These are phyloP conservation scores for Eucalyptus cloeziana DNA, from an alignment of 345 rosid species.

Conservation along the genomic window DNA sequence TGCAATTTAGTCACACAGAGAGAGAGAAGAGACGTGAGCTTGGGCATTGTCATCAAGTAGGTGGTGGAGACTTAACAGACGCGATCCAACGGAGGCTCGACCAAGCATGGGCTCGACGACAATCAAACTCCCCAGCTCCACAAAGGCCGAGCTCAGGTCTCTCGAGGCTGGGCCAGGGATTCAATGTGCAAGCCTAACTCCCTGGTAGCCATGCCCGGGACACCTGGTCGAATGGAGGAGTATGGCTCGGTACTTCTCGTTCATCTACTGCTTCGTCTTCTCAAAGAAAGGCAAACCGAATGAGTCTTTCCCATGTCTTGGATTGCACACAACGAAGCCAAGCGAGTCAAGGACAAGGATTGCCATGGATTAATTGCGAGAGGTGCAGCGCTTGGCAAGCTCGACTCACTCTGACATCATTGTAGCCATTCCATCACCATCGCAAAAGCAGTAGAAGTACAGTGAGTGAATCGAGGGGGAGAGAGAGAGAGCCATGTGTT, in stretches of 20 bases:
- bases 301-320: neutral
- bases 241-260: neutral
- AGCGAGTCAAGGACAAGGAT: neutral
- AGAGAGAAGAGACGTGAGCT: too few species aligned
- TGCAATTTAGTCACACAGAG: too few species aligned
- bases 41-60: too few species aligned
- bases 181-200: neutral
- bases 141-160: neutral
- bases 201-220: neutral
- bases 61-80: too few species aligned
- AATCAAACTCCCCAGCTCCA: neutral
- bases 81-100: too few species aligned
- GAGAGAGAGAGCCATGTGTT: neutral
- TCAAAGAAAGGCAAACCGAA: neutral
- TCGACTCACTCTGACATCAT: neutral
- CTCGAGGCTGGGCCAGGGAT: neutral
- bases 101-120: neutral
- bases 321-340: neutral
- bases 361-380: neutral
- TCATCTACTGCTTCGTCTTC: neutral
- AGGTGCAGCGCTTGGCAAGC: neutral
- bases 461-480: neutral
- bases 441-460: neutral
- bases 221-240: neutral
- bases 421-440: neutral